Percentiles rank a stretch among this genome's conserved stretches.
Evolutionary conservation across 2,329 filamentous ascomycete species (phyloP).

Genomic region (Colletotrichum neosansevieriae): DNA sequence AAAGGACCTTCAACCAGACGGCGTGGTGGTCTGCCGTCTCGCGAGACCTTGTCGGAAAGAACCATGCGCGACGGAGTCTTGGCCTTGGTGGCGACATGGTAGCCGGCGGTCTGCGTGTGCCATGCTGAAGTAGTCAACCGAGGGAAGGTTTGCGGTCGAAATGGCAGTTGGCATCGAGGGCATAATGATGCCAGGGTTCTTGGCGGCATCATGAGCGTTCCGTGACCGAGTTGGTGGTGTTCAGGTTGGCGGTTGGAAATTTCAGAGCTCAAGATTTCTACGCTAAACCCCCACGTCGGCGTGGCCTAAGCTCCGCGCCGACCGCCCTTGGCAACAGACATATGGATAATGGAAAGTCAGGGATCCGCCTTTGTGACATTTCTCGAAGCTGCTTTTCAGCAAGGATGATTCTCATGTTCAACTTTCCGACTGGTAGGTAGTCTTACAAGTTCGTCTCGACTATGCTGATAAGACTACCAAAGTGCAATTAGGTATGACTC

Average conservation of each 20-base stretch:
- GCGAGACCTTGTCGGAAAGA: slow-evolving; percentile 65
- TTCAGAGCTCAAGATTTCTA: slow-evolving; percentile 37
- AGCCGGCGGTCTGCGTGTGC: slow-evolving; percentile 51
- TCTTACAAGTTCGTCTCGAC: too few relatives aligned
- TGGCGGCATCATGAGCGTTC: slow-evolving; percentile 36
- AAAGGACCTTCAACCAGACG: slow-evolving; percentile 62
- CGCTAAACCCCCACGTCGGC: slow-evolving; percentile 38
- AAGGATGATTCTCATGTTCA: too few relatives aligned
- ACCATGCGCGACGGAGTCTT: slow-evolving; percentile 67
- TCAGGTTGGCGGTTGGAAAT: slow-evolving; percentile 26
- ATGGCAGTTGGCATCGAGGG: slow-evolving; percentile 35
- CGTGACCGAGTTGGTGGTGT: slow-evolving; percentile 12
- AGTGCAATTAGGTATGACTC: too few relatives aligned
- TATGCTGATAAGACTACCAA: too few relatives aligned
- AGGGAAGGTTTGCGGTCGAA: slow-evolving; percentile 27
- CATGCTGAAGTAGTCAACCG: slow-evolving; percentile 47
- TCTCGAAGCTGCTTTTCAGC: neutral
- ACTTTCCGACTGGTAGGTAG: too few relatives aligned
- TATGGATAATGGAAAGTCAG: neutral
- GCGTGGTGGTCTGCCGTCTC: slow-evolving; percentile 52
- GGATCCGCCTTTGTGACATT: slow-evolving; percentile 4
- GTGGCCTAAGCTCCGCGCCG: slow-evolving; percentile 39
- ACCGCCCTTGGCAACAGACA: slow-evolving; percentile 11
- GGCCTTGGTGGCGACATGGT: slow-evolving; percentile 49
- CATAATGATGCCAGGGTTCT: slow-evolving; percentile 38